Conservation (phyloP, 352 stramenopile species). For the Thalassiosira mediterranea region DNA sequence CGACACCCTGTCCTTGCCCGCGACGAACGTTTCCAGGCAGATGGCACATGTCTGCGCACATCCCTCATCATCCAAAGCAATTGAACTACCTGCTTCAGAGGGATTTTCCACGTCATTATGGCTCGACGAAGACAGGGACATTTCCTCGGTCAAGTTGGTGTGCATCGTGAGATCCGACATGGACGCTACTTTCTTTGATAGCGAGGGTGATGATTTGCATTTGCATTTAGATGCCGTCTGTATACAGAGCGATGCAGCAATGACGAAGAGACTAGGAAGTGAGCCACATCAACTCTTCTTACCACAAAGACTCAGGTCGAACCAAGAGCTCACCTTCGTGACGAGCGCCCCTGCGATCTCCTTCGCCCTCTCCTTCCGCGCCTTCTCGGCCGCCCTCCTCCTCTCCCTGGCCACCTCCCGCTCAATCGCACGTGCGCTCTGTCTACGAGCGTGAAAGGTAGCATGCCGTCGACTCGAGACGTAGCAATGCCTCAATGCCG, state of each 20-base stretch:
- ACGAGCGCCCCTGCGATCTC: conserved; percentile 19
- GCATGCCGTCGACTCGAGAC: conserved; percentile 3
- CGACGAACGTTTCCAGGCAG: conserved; percentile 8
- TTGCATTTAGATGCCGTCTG: conserved; percentile 13
- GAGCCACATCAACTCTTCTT: too few relatives aligned
- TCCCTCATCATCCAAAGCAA: neutral
- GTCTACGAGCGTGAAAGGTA: neutral
- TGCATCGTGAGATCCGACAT: conserved; percentile 8
- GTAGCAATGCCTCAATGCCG: neutral
- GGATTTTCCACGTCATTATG: neutral
- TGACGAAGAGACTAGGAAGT: too few relatives aligned
- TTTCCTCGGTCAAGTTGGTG: conserved; percentile 18
- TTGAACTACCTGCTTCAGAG: neutral
- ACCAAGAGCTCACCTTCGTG: neutral
- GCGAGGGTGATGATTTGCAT: neutral
- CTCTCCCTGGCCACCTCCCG: neutral
- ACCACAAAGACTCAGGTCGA: neutral
- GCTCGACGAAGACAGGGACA: conserved; percentile 7
- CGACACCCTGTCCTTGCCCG: conserved; percentile 13
- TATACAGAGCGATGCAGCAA: neutral
- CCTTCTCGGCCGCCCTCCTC: conserved; percentile 5
- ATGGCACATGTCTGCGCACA: conserved; percentile 4
- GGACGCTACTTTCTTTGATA: neutral
- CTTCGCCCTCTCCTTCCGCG: conserved; percentile 6
- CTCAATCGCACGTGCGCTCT: neutral